These are phyloP conservation scores for Barbatosphaeria neglecta DNA, from an alignment of 495 filamentous ascomycete genomes.

Conservation along the genomic window DNA sequence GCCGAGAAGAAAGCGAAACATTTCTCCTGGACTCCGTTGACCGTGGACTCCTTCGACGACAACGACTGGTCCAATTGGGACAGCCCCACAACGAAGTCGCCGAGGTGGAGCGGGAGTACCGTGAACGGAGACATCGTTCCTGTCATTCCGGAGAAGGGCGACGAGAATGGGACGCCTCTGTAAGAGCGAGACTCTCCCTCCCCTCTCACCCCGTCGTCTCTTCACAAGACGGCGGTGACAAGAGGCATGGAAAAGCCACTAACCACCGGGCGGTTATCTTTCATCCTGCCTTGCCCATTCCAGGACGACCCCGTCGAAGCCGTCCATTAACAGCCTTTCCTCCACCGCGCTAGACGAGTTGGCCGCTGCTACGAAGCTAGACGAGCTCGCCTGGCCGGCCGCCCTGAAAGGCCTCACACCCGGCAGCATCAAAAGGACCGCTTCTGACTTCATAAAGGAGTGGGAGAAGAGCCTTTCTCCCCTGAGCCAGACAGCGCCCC, in stretches of 20 bases:
- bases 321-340: background rate
- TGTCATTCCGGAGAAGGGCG: slow-evolving; percentile 22
- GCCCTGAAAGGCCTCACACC: slow-evolving; percentile 53
- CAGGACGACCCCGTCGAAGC: background rate
- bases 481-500: background rate
- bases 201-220: background rate
- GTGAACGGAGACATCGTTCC: slow-evolving; percentile 32
- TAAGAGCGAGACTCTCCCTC: slow-evolving; percentile 12
- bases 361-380: slow-evolving; percentile 22
- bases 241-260: background rate
- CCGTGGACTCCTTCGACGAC: slow-evolving; percentile 44
- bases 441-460: slow-evolving; percentile 62
- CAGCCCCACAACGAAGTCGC: slow-evolving; percentile 35
- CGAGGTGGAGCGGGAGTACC: slow-evolving; percentile 39
- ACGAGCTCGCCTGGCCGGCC: slow-evolving; percentile 50
- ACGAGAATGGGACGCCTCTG: slow-evolving; percentile 27
- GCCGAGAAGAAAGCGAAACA: slow-evolving; percentile 18
- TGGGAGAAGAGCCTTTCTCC: slow-evolving; percentile 50
- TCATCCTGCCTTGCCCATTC: background rate
- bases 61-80: slow-evolving; percentile 69
- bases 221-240: background rate
- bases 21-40: slow-evolving; percentile 36
- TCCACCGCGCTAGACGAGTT: background rate
- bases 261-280: background rate
- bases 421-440: slow-evolving; percentile 55